Percentiles rank a stretch among this genome's conserved stretches.
Evolutionary conservation across 2,329 filamentous ascomycete genomes (phyloP).

Genomic region (Moelleriella libera): DNA sequence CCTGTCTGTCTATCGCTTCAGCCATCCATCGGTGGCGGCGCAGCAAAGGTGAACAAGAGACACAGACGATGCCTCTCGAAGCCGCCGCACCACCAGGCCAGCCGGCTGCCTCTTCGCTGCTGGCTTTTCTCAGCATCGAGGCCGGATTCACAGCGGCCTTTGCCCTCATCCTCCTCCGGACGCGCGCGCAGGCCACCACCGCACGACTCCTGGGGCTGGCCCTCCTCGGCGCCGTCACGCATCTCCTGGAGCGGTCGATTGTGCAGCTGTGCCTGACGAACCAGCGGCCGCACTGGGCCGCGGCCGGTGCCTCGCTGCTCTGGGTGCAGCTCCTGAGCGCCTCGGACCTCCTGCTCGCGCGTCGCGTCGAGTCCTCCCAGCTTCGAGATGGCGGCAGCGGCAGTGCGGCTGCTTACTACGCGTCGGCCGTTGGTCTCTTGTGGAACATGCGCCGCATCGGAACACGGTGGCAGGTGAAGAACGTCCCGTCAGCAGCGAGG

Average conservation of each 20-base stretch:
- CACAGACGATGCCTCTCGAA: background rate
- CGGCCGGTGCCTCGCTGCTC: background rate
- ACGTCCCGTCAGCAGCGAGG: background rate
- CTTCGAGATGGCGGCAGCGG: no score
- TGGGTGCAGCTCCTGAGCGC: background rate
- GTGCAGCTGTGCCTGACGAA: background rate
- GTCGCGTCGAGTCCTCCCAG: background rate
- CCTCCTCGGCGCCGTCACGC: conserved; percentile 1
- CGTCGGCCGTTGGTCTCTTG: background rate
- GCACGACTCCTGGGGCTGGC: background rate
- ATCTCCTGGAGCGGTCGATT: background rate
- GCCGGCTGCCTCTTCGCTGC: background rate
- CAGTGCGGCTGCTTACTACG: no score
- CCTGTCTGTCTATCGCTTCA: no score
- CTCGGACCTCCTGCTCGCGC: background rate
- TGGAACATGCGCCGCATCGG: background rate
- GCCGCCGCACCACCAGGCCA: background rate
- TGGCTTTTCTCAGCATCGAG: background rate
- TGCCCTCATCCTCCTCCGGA: background rate
- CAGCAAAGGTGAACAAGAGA: no score
- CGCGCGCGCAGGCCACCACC: background rate
- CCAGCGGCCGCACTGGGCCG: conserved; percentile 2
- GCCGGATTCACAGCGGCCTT: background rate
- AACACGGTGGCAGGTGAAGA: background rate
- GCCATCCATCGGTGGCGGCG: no score